Evolutionary conservation across 169 alveolate genomes (phyloP).

Genomic region (Eimeria sp.): DNA sequence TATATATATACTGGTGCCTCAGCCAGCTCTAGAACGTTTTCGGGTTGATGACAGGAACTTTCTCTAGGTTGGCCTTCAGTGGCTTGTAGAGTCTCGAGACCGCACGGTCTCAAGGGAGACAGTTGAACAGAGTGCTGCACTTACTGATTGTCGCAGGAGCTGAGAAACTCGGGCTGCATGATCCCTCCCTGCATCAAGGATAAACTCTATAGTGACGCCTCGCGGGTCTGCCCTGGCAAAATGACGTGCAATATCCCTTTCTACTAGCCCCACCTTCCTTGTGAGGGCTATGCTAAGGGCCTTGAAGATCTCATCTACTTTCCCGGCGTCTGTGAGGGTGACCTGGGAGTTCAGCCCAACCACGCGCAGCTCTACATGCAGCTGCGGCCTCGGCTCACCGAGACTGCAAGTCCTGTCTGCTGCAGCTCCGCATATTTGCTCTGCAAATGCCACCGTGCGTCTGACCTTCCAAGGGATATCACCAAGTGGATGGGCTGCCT

Average conservation of each 20-base stretch:
- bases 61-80: background rate
- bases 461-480: slow-evolving; percentile 70
- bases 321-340: slow-evolving; percentile 63
- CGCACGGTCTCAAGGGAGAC: background rate
- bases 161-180: slow-evolving; percentile 70
- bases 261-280: slow-evolving; percentile 75
- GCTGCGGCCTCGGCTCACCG: slow-evolving; percentile 84
- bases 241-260: slow-evolving; percentile 65
- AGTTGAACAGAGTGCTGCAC: background rate
- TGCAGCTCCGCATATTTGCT: slow-evolving; percentile 85
- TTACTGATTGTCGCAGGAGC: slow-evolving; percentile 54
- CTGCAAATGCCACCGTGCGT: slow-evolving; percentile 86
- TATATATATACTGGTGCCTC: background rate
- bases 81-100: background rate
- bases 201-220: slow-evolving; percentile 61
- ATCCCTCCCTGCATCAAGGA: slow-evolving; percentile 77
- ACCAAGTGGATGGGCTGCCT: slow-evolving; percentile 70
- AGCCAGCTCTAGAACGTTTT: background rate
- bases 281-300: slow-evolving; percentile 59
- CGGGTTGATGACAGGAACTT: background rate
- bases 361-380: slow-evolving; percentile 42
- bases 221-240: slow-evolving; percentile 67
- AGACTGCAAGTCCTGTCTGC: slow-evolving; percentile 86
- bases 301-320: slow-evolving; percentile 32
- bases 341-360: slow-evolving; percentile 50